Evolutionary conservation across 306 rosid genomes (phyloP).

Genomic region (Acacia crassicarpa): DNA sequence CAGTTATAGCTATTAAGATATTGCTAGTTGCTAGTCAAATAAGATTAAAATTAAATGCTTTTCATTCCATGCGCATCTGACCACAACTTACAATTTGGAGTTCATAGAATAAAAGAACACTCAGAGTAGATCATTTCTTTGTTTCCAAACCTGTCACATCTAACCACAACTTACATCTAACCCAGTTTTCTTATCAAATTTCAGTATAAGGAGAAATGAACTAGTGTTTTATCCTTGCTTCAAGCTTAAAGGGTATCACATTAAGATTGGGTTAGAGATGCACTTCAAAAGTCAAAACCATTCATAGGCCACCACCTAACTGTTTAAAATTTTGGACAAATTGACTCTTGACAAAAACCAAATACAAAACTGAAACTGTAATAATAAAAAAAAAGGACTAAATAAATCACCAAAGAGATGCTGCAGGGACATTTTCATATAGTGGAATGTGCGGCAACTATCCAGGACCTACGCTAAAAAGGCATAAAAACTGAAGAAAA

Average conservation of each 20-base stretch:
- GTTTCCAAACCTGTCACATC: slow-evolving; percentile 9
- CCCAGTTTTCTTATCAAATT: too few relatives aligned
- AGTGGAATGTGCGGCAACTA: slow-evolving; percentile 23
- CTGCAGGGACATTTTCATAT: background rate
- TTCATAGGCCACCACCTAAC: background rate
- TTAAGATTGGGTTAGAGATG: background rate
- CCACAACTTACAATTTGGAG: slow-evolving; percentile 29
- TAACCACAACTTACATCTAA: too few relatives aligned
- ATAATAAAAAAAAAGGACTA: background rate
- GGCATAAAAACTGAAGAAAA: background rate
- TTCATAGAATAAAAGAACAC: slow-evolving; percentile 26
- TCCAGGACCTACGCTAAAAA: background rate
- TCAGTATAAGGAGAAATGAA: too few relatives aligned
- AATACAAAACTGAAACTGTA: background rate
- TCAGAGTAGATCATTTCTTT: slow-evolving; percentile 8
- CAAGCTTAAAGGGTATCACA: too few relatives aligned
- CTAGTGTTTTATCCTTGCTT: too few relatives aligned
- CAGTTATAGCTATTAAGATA: slow-evolving; percentile 15
- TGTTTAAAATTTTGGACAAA: background rate
- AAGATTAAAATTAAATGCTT: slow-evolving; percentile 14
- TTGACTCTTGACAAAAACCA: background rate
- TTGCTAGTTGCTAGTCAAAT: background rate
- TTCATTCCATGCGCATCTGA: slow-evolving; percentile 14
- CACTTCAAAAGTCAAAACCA: background rate
- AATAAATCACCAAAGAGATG: background rate